Percentiles rank a stretch among this genome's conserved stretches.
Conservation (phyloP, 129 eudicot species). For the Tagetes erecta region DNA sequence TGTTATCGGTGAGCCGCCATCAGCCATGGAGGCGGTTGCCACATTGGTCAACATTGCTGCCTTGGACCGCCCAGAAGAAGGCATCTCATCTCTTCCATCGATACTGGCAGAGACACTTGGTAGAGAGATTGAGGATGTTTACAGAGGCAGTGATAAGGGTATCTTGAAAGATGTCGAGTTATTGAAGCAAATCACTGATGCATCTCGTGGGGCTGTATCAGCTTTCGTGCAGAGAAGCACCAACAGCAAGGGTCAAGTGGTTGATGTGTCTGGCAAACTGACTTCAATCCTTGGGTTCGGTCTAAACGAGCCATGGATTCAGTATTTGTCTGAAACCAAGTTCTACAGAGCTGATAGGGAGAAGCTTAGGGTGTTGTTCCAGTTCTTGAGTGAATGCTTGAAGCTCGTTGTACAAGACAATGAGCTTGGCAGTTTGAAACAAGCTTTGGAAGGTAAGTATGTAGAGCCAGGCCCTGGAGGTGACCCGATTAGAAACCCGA, state of each 20-base stretch:
- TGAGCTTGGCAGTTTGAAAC: constrained; percentile 89
- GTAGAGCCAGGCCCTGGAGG: constrained; percentile 99
- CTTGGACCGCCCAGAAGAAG: constrained; percentile 93
- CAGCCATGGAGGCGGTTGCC: constrained; percentile 99
- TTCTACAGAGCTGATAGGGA: constrained; percentile 93
- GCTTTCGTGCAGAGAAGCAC: constrained; percentile 86
- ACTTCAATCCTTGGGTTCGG: constrained; percentile 80
- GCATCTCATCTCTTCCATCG: constrained; percentile 74
- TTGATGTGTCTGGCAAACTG: constrained; percentile 58
- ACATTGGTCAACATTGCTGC: constrained; percentile 96
- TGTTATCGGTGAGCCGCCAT: constrained; percentile 96
- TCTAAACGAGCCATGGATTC: constrained; percentile 93
- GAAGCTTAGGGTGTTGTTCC: constrained; percentile 68
- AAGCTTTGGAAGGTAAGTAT: constrained; percentile 90
- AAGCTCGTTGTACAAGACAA: constrained; percentile 84
- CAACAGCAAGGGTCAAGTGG: constrained; percentile 89
- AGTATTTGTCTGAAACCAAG: constrained; percentile 76
- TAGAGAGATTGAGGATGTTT: constrained; percentile 85
- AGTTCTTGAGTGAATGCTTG: constrained; percentile 79
- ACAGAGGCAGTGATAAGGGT: constrained; percentile 95
- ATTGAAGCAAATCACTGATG: constrained; percentile 77
- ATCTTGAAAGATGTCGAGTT: constrained; percentile 82
- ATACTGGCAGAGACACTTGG: constrained; percentile 88
- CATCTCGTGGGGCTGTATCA: constrained; percentile 77
- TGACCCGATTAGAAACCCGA: constrained; percentile 97